Evolutionary conservation across 805 yeast species (phyloP), one percentile per base, ranked within the genome.

Genomic region (Saccharomycopsis sp.): DNA sequence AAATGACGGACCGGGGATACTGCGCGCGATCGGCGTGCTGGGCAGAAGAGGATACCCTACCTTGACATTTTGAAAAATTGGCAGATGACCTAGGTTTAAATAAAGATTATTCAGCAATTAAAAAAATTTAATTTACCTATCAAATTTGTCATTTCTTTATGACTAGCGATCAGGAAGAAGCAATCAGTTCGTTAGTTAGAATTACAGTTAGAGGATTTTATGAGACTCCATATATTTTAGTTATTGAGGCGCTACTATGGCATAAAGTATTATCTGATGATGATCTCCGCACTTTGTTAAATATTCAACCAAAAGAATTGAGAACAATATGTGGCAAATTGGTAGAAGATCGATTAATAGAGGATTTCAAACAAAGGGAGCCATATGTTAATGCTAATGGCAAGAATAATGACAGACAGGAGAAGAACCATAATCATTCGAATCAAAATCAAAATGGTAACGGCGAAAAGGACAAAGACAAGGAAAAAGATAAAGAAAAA

Each of bases 251-350:
- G 1, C 67, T 90, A 4, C 63, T 90, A 32, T 75, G 83, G 56
- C 98, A 90, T 62, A 81, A 89, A 13, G 96, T 90, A 6, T 71
- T 90, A 24, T 82, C 89, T 16, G 98, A 93, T 62, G 97, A 90
- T 51, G 98, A 93, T 63, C 68, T 93, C 58, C 75, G 84, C 24
- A 80, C 77, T 56, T 68, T 93, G 42, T 68, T 90, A 37, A 89
- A 93, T 17, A 79, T 93, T 54, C 87, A 86, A 54, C 74, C 88
- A 44, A 90, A 90, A 56, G 96, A 87, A 56, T 70, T 93, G 36
- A 77, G 97, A 47, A 77, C 90, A 8, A 69, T 85, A 36, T 83
- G 95, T 60, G 83, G 88, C 46, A 74, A 79, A 55, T 66, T 93
- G 33, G 75, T 87, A 11, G 96, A 90, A 23, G 98, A 93, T 67